Base-by-base conservation (phyloP, 1,284 basidiomycete species). In the Tetrapyrgos nigripes region DNA sequence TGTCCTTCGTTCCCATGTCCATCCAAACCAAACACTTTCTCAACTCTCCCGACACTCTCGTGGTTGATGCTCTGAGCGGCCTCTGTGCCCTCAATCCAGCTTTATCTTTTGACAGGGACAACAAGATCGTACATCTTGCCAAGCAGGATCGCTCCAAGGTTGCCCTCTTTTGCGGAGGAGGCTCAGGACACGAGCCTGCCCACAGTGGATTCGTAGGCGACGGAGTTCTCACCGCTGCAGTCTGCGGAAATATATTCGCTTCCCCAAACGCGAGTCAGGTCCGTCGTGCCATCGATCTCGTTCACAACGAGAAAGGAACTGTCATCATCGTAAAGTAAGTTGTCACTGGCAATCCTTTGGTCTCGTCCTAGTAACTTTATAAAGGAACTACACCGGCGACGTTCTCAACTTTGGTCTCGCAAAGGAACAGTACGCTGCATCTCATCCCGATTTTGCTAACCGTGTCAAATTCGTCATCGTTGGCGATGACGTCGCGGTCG, bases 391-490 rank as follows among this genome's bases (percentile, higher is more conserved):
- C 70, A 96, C 94, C 0, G 93, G 94, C 27, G 94, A 97, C 68
- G 87, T 96, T 14, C 84, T 98, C 51, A 94, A 96, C 71, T 97
- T 98, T 68, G 95, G 96, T 45, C 83, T 98, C 6, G 94, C 94
- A 3, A 93, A 89, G 63, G 96, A 98, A 71, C 89, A 93, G 62
- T 89, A 89, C 67, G 84, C 89, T 2, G 88, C 92, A 0, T 76
- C 81, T 33, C 85, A 93, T 61, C 87, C 91, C 0, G 82, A 84
- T 23, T 89, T 87, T 66, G 80, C 85, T 0, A 79, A 88, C 50
- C 79, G 82, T 29, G 85, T 96, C 66, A 89, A 86, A 65, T 92
- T 97, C 61, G 79, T 97, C 43, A 83, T 96, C 59, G 94, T 97
- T 11, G 93, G 91, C 8, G 96, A 98, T 72, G 96, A 98, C 72